Evolutionary conservation across 2,329 filamentous ascomycete genomes (phyloP), one percentile per base, ranked within the genome.

Genomic region (Exophiala sp.): DNA sequence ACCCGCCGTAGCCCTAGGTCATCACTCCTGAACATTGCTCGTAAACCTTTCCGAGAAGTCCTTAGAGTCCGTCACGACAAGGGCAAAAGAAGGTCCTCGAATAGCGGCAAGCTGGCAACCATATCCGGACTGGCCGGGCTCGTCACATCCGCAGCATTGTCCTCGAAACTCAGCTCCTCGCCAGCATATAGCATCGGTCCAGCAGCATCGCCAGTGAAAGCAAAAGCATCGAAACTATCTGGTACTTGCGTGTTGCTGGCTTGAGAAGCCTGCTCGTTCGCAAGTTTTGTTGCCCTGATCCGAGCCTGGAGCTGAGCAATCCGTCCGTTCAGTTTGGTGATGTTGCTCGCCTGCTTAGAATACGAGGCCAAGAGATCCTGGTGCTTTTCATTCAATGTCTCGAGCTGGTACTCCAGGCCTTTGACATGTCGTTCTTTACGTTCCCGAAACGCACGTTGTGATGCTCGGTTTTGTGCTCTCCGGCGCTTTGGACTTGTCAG

Each of bases 401-500:
- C 78, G 2, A 89, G 84, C 70, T 89, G 88, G 54, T 78, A 86
- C 72, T 95, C 90, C 1, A 94, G 79, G 62, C 91, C 87, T 68
- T 89, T 90, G 40, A 94, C 70, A 65, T 95, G 91, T 73, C 87
- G 91, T 71, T 96, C 91, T 73, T 96, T 96, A 58, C 91, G 87
- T 71, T 96, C 91, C 50, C 91, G 85, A 79, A 96, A 96, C 5
- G 91, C 91, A 51, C 91, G 84, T 72, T 96, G 91, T 5, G 91
- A 91, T 7, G 91, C 91, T 61, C 91, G 83, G 64, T 96, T 96
- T 68, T 96, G 91, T 8, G 92, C 92, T 75, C 97, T 96, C 34
- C 91, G 87, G 75, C 95, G 95, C 90, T 95, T 65, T 41, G 14
- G 21, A 36, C 14, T 21, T 12, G 32, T 51, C 39, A 47, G 39